phyloP scores from a whole-genome alignment of 768 basidiomycete species.

The Pisolithus marmoratus region DNA sequence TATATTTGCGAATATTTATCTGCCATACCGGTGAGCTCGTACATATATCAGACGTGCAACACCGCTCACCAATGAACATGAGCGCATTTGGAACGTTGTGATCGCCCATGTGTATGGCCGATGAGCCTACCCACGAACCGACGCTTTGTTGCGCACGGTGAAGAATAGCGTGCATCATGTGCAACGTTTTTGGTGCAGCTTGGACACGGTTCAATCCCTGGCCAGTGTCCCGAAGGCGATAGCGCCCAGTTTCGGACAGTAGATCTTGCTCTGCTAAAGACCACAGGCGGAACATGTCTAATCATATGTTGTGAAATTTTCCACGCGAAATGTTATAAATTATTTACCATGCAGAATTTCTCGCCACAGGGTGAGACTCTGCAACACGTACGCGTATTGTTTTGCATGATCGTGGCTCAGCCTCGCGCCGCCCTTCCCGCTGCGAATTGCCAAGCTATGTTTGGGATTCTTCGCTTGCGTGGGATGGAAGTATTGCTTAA shows the following conservation, averaged over 20 bases:
- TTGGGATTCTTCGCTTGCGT: slow-evolving; percentile 60
- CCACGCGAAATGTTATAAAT: neutral
- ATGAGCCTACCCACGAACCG: slow-evolving; percentile 80
- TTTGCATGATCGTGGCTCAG: slow-evolving; percentile 80
- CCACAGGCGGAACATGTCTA: slow-evolving; percentile 89
- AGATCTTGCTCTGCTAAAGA: slow-evolving; percentile 76
- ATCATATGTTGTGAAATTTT: slow-evolving; percentile 1
- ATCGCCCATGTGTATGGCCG: slow-evolving; percentile 87
- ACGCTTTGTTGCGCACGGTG: slow-evolving; percentile 78
- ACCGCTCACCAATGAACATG: slow-evolving; percentile 64
- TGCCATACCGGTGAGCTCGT: slow-evolving; percentile 7
- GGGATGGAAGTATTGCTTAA: slow-evolving; percentile 75
- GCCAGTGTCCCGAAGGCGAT: slow-evolving; percentile 82
- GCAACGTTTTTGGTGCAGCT: slow-evolving; percentile 80
- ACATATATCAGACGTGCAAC: neutral
- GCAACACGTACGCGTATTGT: slow-evolving; percentile 81
- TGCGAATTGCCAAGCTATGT: slow-evolving; percentile 70
- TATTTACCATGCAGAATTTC: slow-evolving; percentile 74
- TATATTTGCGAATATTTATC: slow-evolving; percentile 92
- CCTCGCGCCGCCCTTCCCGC: slow-evolving; percentile 73
- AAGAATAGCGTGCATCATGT: slow-evolving; percentile 84
- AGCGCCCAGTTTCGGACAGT: slow-evolving; percentile 66
- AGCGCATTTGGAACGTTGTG: slow-evolving; percentile 59
- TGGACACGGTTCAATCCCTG: slow-evolving; percentile 91
- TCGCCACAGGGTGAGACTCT: slow-evolving; percentile 82